Conservation (phyloP, 371 early-diverging fungal genomes). For the Entomophthora muscae region DNA sequence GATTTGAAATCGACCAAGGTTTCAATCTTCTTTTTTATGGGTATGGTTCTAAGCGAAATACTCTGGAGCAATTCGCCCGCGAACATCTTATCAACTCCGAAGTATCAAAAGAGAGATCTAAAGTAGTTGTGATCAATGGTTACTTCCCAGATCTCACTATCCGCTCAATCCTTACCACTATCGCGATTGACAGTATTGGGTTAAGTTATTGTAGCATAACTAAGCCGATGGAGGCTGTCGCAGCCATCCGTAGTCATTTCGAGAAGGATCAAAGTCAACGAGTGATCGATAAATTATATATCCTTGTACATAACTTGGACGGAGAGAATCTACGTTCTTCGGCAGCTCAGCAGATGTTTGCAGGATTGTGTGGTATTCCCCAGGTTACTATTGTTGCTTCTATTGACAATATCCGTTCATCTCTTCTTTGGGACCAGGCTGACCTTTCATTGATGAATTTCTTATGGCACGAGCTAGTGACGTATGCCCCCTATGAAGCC, state of each 20-base stretch:
- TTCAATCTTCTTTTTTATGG: conserved; percentile 12
- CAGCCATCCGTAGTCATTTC: background rate
- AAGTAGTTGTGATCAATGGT: conserved; percentile 1
- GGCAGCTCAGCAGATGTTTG: conserved; percentile 40
- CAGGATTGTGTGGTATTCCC: conserved; percentile 39
- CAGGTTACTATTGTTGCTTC: conserved; percentile 65
- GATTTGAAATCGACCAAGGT: conserved; percentile 1
- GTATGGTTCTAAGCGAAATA: conserved; percentile 5
- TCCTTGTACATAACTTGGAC: conserved; percentile 84
- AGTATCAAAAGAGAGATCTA: background rate
- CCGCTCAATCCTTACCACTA: background rate
- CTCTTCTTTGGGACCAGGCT: conserved; percentile 70
- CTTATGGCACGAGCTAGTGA: conserved; percentile 82
- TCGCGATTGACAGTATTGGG: background rate
- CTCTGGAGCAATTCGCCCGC: background rate
- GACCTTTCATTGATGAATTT: conserved; percentile 47
- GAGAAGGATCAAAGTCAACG: conserved; percentile 12
- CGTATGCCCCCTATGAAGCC: conserved; percentile 55
- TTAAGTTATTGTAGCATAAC: background rate
- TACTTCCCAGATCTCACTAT: background rate
- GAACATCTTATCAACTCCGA: background rate
- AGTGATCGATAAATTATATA: conserved; percentile 29
- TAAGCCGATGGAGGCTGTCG: background rate
- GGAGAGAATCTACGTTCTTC: conserved; percentile 56
- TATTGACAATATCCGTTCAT: conserved; percentile 76